These are phyloP conservation scores for Fusarium devonianum DNA, from an alignment of 2,329 filamentous ascomycete genomes.

Conservation along the genomic window DNA sequence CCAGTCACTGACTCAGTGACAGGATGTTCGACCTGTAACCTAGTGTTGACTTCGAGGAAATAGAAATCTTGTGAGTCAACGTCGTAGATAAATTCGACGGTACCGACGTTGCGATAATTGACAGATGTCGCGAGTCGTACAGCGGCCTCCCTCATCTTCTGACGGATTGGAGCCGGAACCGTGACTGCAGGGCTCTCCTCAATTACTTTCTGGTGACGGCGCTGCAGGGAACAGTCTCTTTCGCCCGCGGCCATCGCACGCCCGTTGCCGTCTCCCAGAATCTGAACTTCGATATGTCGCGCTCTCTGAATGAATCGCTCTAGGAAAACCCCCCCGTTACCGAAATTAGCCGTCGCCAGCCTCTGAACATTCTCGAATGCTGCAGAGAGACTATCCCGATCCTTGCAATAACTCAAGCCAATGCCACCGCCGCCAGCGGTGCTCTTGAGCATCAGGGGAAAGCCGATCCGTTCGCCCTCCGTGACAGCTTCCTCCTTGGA, in stretches of 20 bases:
- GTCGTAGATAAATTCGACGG: slow-evolving; percentile 56
- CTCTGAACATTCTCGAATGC: slow-evolving; percentile 49
- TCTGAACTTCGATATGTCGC: slow-evolving; percentile 59
- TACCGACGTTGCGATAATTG: slow-evolving; percentile 52
- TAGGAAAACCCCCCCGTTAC: slow-evolving; percentile 50
- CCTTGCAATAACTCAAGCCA: slow-evolving; percentile 49
- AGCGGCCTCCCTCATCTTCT: slow-evolving; percentile 49
- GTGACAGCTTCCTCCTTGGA: slow-evolving; percentile 40
- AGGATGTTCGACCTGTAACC: slow-evolving; percentile 59
- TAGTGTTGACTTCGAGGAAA: slow-evolving; percentile 58
- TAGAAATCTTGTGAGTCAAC: slow-evolving; percentile 48
- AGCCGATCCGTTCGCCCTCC: slow-evolving; percentile 43
- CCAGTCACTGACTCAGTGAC: slow-evolving; percentile 77
- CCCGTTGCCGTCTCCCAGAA: slow-evolving; percentile 55
- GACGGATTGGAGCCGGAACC: slow-evolving; percentile 42
- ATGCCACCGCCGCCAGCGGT: slow-evolving; percentile 57
- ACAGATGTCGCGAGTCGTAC: slow-evolving; percentile 47
- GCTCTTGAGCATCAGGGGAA: slow-evolving; percentile 57
- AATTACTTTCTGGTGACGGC: slow-evolving; percentile 60
- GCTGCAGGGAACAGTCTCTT: slow-evolving; percentile 59
- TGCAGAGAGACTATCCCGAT: slow-evolving; percentile 40
- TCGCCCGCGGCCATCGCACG: slow-evolving; percentile 52
- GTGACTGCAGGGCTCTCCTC: slow-evolving; percentile 54
- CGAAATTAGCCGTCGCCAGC: slow-evolving; percentile 52
- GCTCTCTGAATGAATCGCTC: slow-evolving; percentile 52